These are phyloP conservation scores for Grigorovia humatica DNA, from an alignment of 805 yeast species.

Conservation along the genomic window DNA sequence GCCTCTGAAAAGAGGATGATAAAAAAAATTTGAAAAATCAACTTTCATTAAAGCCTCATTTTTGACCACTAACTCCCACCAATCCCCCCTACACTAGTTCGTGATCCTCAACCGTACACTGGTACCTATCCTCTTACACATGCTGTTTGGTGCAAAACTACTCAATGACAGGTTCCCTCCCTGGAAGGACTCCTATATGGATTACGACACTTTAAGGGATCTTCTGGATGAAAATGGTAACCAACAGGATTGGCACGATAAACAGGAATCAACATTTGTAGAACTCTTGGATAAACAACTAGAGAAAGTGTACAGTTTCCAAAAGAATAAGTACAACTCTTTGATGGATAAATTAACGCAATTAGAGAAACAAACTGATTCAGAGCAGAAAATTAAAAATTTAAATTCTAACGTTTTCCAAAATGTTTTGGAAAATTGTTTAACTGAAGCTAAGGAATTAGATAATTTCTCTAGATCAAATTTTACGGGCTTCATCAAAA, in stretches of 20 bases:
- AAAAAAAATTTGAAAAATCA: too few species aligned
- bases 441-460: constrained; percentile 70
- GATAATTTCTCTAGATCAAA: constrained; percentile 86
- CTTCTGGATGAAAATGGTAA: constrained; percentile 46
- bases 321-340: constrained; percentile 53
- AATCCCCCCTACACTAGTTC: too few species aligned
- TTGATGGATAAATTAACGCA: constrained; percentile 53
- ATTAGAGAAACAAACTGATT: constrained; percentile 50
- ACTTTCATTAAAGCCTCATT: too few species aligned
- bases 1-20: too few species aligned
- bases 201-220: constrained; percentile 55
- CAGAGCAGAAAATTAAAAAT: constrained; percentile 26
- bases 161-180: constrained; percentile 77
- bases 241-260: constrained; percentile 44
- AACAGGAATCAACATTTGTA: constrained; percentile 63
- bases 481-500: constrained; percentile 89
- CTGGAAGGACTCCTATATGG: constrained; percentile 69
- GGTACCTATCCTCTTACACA: constrained; percentile 16
- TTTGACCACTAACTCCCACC: too few species aligned
- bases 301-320: constrained; percentile 71
- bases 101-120: too few species aligned
- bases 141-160: constrained; percentile 82
- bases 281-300: constrained; percentile 55
- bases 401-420: constrained; percentile 58
- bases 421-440: constrained; percentile 56